Percentiles rank a stretch among this genome's conserved stretches.
Evolutionary conservation across 306 rosid species (phyloP).

Genomic region (Argentina anserina): DNA sequence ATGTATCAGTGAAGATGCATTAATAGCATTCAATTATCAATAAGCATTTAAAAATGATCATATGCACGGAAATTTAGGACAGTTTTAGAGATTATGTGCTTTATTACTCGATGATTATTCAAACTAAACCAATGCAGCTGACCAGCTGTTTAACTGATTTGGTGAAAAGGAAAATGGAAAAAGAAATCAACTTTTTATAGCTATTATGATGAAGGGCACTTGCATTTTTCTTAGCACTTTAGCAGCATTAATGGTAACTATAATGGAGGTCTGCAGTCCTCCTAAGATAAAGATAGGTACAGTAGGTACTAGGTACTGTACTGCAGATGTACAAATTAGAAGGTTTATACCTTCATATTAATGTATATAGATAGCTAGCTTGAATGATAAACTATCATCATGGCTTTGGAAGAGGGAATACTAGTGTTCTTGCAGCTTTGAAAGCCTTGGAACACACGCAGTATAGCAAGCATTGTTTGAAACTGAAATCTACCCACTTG

Average conservation of each 20-base stretch:
- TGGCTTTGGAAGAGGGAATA: constrained; percentile 23
- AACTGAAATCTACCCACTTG: constrained; percentile 13
- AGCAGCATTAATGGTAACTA: constrained; percentile 20
- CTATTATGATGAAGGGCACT: constrained; percentile 31
- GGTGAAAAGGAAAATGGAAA: constrained; percentile 1
- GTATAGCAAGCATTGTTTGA: constrained; percentile 8
- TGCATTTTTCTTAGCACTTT: constrained; percentile 25
- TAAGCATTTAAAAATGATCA: not conserved
- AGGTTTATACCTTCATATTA: constrained; percentile 7
- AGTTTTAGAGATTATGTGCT: not conserved
- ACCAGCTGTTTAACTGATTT: not conserved
- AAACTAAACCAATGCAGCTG: constrained; percentile 5
- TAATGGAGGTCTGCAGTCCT: constrained; percentile 20
- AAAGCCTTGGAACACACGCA: constrained; percentile 32
- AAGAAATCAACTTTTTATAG: not conserved
- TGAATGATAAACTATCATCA: constrained; percentile 36
- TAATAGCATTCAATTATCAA: not conserved
- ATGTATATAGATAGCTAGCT: constrained; percentile 20
- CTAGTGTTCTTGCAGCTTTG: constrained; percentile 33
- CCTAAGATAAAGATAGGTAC: not conserved
- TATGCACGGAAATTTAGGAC: not conserved
- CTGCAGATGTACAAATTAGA: not conserved
- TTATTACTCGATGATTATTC: not conserved
- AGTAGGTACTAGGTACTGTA: not conserved
- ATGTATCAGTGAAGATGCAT: not conserved